Conservation (phyloP, 495 filamentous ascomycete genomes). For the Pseudotulostoma volvatum region DNA sequence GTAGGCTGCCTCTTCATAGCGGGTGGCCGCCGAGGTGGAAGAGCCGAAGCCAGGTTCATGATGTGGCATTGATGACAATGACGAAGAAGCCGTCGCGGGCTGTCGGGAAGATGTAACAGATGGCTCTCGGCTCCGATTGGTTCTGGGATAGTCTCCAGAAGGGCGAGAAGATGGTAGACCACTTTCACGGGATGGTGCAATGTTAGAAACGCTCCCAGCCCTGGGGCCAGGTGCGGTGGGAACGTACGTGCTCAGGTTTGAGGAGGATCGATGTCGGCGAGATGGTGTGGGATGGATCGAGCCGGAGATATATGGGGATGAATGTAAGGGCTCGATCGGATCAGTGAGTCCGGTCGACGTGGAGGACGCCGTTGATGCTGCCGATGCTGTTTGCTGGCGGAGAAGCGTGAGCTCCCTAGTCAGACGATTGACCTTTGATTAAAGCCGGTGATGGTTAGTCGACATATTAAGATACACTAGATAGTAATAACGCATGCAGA, state of each 20-base stretch:
- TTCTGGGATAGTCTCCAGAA: slow-evolving; percentile 11
- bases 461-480: too few species aligned
- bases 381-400: slow-evolving; percentile 66
- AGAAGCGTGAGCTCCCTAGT: slow-evolving; percentile 70
- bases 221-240: slow-evolving; percentile 29
- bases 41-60: slow-evolving; percentile 5
- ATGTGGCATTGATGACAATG: slow-evolving; percentile 2
- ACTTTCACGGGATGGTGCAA: slow-evolving; percentile 31
- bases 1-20: slow-evolving; percentile 55
- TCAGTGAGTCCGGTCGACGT: slow-evolving; percentile 46
- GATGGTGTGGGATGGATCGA: slow-evolving; percentile 38
- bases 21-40: slow-evolving; percentile 16
- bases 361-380: slow-evolving; percentile 65
- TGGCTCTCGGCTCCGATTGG: slow-evolving; percentile 22
- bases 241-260: slow-evolving; percentile 38
- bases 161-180: slow-evolving; percentile 13
- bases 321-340: slow-evolving; percentile 25
- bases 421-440: slow-evolving; percentile 76
- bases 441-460: too few species aligned
- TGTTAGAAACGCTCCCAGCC: slow-evolving; percentile 29
- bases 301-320: slow-evolving; percentile 32
- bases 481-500: too few species aligned
- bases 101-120: slow-evolving; percentile 30
- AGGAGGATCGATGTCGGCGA: slow-evolving; percentile 48
- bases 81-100: slow-evolving; percentile 13